Evolutionary conservation across 2,329 filamentous ascomycete genomes (phyloP).

Genomic region (Fusarium hostae): DNA sequence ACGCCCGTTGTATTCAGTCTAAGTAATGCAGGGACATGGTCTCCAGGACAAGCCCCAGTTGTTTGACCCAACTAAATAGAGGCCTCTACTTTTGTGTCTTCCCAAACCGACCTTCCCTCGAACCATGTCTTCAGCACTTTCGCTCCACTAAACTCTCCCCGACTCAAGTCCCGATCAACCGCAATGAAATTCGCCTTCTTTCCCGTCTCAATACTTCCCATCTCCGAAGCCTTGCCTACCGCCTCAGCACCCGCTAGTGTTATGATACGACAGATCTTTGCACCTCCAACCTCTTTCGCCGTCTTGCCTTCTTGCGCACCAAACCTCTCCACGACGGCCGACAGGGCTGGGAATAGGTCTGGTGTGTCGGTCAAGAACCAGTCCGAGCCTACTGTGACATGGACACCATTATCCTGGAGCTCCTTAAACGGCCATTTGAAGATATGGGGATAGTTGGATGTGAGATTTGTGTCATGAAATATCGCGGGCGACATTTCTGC

Average conservation of each 20-base stretch:
- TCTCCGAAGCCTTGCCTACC: background rate
- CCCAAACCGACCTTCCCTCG: background rate
- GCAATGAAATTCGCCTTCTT: background rate
- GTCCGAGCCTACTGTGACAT: background rate
- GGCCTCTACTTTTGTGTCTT: accelerated
- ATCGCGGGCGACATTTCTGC: background rate
- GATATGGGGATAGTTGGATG: background rate
- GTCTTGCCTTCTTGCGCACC: background rate
- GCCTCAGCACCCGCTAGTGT: background rate
- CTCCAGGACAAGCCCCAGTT: background rate
- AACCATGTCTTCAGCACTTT: background rate
- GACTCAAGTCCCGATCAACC: background rate
- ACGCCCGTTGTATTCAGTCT: constrained; percentile 3
- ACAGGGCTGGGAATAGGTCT: background rate
- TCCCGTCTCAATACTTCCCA: background rate
- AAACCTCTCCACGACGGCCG: background rate
- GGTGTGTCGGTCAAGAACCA: background rate
- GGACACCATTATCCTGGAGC: background rate
- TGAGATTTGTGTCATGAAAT: background rate
- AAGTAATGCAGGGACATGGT: constrained; percentile 1
- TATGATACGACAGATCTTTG: background rate
- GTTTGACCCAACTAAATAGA: background rate
- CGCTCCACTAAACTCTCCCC: background rate
- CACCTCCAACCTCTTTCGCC: background rate
- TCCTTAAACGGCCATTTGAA: background rate